Conservation (phyloP, 2,329 filamentous ascomycete genomes). For the Thielaviopsis populi region DNA sequence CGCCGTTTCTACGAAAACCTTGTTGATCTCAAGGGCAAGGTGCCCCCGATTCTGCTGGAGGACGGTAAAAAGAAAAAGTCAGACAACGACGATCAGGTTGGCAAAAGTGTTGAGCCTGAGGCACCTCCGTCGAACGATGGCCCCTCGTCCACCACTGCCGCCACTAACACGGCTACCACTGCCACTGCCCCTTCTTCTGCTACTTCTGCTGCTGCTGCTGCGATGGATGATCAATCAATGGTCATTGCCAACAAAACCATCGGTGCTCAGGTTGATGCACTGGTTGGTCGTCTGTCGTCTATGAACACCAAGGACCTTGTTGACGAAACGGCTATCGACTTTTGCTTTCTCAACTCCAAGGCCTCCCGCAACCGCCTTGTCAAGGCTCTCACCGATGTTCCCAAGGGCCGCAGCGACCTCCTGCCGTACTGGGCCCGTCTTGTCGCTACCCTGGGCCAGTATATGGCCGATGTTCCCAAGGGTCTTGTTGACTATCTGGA, state of each 20-base stretch:
- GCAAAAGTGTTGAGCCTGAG: conserved; percentile 54
- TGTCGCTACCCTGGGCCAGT: conserved; percentile 81
- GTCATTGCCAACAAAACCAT: conserved; percentile 96
- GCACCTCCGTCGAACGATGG: conserved; percentile 31
- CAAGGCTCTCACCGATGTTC: conserved; percentile 85
- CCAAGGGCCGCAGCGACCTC: conserved; percentile 83
- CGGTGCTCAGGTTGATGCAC: conserved; percentile 85
- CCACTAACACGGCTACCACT: not conserved
- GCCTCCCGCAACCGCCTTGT: conserved; percentile 87
- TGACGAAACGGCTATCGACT: conserved; percentile 86
- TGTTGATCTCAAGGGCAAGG: conserved; percentile 87
- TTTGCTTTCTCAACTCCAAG: conserved; percentile 97
- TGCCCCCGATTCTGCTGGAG: conserved; percentile 83
- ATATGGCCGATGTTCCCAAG: conserved; percentile 88
- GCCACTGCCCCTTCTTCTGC: conserved; percentile 27
- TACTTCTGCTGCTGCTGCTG: conserved; percentile 37
- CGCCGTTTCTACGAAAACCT: conserved; percentile 96
- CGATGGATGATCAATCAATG: conserved; percentile 68
- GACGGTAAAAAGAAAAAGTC: conserved; percentile 87
- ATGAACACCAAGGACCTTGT: conserved; percentile 82
- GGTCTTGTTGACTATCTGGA: conserved; percentile 84
- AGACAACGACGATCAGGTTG: conserved; percentile 67
- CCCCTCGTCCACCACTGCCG: conserved; percentile 19
- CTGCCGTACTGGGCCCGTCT: conserved; percentile 84
- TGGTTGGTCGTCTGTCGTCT: conserved; percentile 77